These are phyloP conservation scores for Ceratocystis cubensis DNA, from an alignment of 2,329 filamentous ascomycete genomes.

Conservation along the genomic window DNA sequence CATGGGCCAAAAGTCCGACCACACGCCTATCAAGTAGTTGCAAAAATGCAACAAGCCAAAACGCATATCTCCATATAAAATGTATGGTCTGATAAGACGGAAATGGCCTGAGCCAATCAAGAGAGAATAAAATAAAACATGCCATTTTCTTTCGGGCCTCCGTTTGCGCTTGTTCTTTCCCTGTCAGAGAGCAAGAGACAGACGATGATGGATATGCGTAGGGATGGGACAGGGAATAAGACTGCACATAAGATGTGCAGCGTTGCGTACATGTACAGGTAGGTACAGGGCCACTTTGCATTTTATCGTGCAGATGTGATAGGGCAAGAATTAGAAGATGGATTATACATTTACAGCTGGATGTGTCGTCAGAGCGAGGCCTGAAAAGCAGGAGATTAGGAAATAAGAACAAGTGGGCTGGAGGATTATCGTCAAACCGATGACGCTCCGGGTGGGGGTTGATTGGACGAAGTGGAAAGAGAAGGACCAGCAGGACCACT, in stretches of 20 bases:
- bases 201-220: background rate
- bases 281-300: background rate
- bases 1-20: background rate
- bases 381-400: background rate
- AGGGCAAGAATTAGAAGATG: background rate
- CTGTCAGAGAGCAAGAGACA: background rate
- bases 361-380: background rate
- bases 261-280: background rate
- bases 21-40: background rate
- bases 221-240: background rate
- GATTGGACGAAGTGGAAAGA: background rate
- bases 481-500: background rate
- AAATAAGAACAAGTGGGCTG: background rate
- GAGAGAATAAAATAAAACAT: constrained; percentile 4
- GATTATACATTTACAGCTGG: background rate
- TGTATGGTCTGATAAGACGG: constrained; percentile 1
- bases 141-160: background rate
- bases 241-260: background rate
- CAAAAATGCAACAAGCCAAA: background rate
- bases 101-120: constrained; percentile 6
- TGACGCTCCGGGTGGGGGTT: constrained; percentile 1
- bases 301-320: background rate
- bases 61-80: constrained; percentile 8
- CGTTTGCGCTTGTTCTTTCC: constrained; percentile 8
- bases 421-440: background rate